Percentiles rank a stretch among this genome's conserved stretches.
These are phyloP conservation scores for Pistacia integerrima DNA, from an alignment of 345 rosid species.

Conservation along the genomic window DNA sequence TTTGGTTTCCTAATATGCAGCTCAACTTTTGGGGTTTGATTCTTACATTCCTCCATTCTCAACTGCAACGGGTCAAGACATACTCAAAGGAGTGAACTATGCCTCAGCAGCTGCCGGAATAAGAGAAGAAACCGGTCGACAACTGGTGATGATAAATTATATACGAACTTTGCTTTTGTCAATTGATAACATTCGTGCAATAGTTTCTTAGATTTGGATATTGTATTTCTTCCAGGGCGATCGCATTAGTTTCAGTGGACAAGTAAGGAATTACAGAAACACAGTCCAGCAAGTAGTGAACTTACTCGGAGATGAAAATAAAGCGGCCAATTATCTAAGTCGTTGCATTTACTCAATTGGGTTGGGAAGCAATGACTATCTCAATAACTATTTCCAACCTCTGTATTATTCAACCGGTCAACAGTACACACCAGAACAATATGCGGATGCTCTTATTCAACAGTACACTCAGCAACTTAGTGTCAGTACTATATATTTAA, in stretches of 20 bases:
- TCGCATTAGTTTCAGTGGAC: constrained; percentile 71
- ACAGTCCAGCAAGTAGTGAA: constrained; percentile 62
- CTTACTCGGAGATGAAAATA: constrained; percentile 56
- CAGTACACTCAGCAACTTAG: constrained; percentile 58
- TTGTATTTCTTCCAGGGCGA: constrained; percentile 49
- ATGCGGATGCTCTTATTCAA: constrained; percentile 57
- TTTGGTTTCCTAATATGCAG: not conserved
- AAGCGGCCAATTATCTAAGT: constrained; percentile 59
- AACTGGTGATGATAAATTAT: constrained; percentile 42
- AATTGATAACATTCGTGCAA: not conserved
- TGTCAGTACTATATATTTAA: constrained; percentile 30
- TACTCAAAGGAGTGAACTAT: constrained; percentile 71
- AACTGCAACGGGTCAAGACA: constrained; percentile 47
- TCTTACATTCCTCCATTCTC: constrained; percentile 57
- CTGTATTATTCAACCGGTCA: constrained; percentile 47
- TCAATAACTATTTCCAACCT: constrained; percentile 95
- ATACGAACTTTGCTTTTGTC: too few species aligned
- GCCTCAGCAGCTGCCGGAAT: constrained; percentile 96
- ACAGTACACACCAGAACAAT: constrained; percentile 59
- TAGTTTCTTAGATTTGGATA: not conserved
- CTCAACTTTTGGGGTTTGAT: constrained; percentile 52
- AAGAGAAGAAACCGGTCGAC: constrained; percentile 78
- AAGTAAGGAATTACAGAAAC: constrained; percentile 61
- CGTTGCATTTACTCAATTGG: constrained; percentile 71
- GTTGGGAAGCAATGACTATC: constrained; percentile 92